phyloP scores from a whole-genome alignment of 2,329 filamentous ascomycete species.

The Beauveria sp. region DNA sequence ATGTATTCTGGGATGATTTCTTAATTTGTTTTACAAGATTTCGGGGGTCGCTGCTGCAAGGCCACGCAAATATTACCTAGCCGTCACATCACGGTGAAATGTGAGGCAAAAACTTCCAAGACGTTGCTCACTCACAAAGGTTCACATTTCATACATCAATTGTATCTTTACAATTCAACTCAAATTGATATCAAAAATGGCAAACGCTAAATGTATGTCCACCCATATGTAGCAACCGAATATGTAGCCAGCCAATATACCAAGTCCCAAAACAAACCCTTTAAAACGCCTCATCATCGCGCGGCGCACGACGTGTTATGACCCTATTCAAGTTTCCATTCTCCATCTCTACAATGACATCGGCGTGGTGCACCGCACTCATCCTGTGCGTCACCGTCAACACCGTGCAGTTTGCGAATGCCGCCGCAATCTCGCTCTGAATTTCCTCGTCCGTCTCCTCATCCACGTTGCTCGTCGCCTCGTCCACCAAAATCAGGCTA shows the following conservation, averaged over 20 bases:
- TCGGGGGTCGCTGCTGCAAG: too few relatives aligned
- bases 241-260: not conserved
- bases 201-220: slow-evolving; percentile 3
- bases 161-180: not conserved
- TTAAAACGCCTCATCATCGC: slow-evolving; percentile 7
- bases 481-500: slow-evolving; percentile 3
- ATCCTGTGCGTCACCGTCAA: slow-evolving; percentile 15
- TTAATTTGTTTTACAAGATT: too few relatives aligned
- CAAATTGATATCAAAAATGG: slow-evolving; percentile 8
- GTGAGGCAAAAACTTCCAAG: too few relatives aligned
- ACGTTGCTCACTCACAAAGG: too few relatives aligned
- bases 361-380: slow-evolving; percentile 8
- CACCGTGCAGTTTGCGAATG: slow-evolving; percentile 13
- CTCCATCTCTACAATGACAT: slow-evolving; percentile 9
- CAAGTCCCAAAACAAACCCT: not conserved
- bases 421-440: slow-evolving; percentile 9
- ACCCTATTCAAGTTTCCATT: slow-evolving; percentile 7
- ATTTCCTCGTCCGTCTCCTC: slow-evolving; percentile 26
- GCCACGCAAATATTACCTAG: too few relatives aligned
- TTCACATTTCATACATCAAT: not conserved
- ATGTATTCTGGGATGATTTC: too few relatives aligned
- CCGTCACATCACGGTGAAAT: too few relatives aligned
- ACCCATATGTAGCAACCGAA: not conserved
- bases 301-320: slow-evolving; percentile 7
- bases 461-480: slow-evolving; percentile 22